Percentiles rank a stretch among this genome's conserved stretches.
These are phyloP conservation scores for Plasmodium sp. DNA, from an alignment of 169 alveolate species.

Conservation along the genomic window DNA sequence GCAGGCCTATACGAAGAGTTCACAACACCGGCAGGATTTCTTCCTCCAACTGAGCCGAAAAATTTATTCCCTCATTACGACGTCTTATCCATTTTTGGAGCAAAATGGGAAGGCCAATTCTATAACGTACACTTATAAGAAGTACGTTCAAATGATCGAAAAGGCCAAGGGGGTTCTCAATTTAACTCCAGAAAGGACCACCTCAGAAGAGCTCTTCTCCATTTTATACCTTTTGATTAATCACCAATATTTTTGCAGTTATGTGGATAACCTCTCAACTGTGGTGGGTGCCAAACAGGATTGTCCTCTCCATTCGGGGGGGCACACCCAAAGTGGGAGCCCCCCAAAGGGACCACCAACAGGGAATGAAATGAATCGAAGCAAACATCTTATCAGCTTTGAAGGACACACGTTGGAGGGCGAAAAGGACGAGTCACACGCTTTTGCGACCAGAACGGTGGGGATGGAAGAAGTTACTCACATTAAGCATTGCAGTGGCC, in stretches of 20 bases:
- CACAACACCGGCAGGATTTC: conserved; percentile 33
- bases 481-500: neutral
- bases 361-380: neutral
- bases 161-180: neutral
- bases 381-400: neutral
- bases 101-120: neutral
- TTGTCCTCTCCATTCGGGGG: neutral
- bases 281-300: neutral
- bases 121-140: conserved; percentile 8
- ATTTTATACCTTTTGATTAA: conserved; percentile 7
- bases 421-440: neutral
- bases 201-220: neutral
- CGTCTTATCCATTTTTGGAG: conserved; percentile 15
- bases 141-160: neutral
- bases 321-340: neutral
- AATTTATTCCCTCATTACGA: conserved; percentile 8
- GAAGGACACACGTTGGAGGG: neutral
- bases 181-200: neutral
- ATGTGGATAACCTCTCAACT: neutral
- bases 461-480: neutral
- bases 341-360: neutral
- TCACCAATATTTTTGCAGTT: neutral
- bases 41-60: neutral
- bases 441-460: neutral
- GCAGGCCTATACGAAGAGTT: conserved; percentile 66